Evolutionary conservation across 2,329 filamentous ascomycete species (phyloP), one percentile per base, ranked within the genome.

Genomic region (Clarireedia monteithiana): DNA sequence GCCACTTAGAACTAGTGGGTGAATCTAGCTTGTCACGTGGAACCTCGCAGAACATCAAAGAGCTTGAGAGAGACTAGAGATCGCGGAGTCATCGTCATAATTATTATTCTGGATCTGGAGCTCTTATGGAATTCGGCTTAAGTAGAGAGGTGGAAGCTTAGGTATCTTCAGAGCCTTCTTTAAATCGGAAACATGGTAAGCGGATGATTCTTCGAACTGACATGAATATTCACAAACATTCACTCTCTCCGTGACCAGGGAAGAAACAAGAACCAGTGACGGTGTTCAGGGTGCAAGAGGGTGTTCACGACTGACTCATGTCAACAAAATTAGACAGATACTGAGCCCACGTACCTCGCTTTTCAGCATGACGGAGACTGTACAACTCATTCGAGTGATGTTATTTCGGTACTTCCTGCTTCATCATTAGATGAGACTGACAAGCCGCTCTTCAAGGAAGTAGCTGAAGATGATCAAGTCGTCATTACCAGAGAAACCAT

Each of bases 401-500:
- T 64, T 14, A 20, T 57, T 20, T 57, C 64, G 2, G 58, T 64
- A 23, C 40, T 26, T 5, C 56, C 60, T 15, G 30, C 66, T 26
- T 50, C 54, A 7, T 27, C 59, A 14, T 64, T 68, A 17, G 44
- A 56, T 9, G 53, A 58, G 23, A 54, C 54, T 7, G 56, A 67
- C 38, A 61, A 60, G 50, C 26, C 70, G 6, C 76, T 88, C 9
- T 84, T 84, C 73, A 87, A 86, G 66, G 70, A 78, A 12, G 75
- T 72, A 4, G 67, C 67, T 7, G 74, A 78, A 5, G 68, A 75
- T 1, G 75, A 81, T 61, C 75, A 77, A 63, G 77, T 83, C n/a
- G 68, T 88, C 20, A 75, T 82, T 5, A 86, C 83, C 0, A 73
- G 79, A 2, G 71, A 79, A 48, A 89, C 86, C n/a, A 84, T 89